Percentiles rank a stretch among this genome's conserved stretches.
phyloP scores from a whole-genome alignment of 352 stramenopile species.

The Globisporangium parvum region DNA sequence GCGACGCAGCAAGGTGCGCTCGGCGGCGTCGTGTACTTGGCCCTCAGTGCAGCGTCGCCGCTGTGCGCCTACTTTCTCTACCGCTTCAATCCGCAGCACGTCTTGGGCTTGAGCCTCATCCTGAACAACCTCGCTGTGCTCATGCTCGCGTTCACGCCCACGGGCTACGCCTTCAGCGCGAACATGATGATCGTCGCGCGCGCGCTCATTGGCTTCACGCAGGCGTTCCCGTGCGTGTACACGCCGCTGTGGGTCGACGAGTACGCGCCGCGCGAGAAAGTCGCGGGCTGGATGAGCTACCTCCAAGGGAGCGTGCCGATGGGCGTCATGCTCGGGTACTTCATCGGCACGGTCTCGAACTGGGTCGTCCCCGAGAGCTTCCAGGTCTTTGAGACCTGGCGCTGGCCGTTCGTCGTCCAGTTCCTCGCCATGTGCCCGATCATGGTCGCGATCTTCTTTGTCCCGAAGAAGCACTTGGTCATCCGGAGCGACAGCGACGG shows the following conservation, averaged over 20 bases:
- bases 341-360: slow-evolving; percentile 74
- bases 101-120: slow-evolving; percentile 66
- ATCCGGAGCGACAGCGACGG: slow-evolving; percentile 52
- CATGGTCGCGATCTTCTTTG: slow-evolving; percentile 76
- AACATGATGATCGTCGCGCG: slow-evolving; percentile 69
- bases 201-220: slow-evolving; percentile 73
- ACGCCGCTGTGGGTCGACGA: slow-evolving; percentile 83
- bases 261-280: slow-evolving; percentile 69
- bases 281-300: slow-evolving; percentile 82
- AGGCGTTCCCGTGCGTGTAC: slow-evolving; percentile 81
- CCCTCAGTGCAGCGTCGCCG: slow-evolving; percentile 65
- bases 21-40: slow-evolving; percentile 74
- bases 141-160: slow-evolving; percentile 68
- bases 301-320: slow-evolving; percentile 77
- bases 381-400: slow-evolving; percentile 64
- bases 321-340: slow-evolving; percentile 84
- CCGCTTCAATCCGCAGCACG: slow-evolving; percentile 52
- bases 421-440: slow-evolving; percentile 68
- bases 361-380: slow-evolving; percentile 71
- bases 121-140: slow-evolving; percentile 72
- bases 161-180: slow-evolving; percentile 54
- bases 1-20: slow-evolving; percentile 72
- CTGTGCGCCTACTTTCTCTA: slow-evolving; percentile 74
- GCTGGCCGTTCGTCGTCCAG: slow-evolving; percentile 83
- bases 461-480: slow-evolving; percentile 68